Percentiles rank a stretch among this genome's conserved stretches.
These are phyloP conservation scores for Globisporangium lucens DNA, from an alignment of 352 stramenopile species.

Conservation along the genomic window DNA sequence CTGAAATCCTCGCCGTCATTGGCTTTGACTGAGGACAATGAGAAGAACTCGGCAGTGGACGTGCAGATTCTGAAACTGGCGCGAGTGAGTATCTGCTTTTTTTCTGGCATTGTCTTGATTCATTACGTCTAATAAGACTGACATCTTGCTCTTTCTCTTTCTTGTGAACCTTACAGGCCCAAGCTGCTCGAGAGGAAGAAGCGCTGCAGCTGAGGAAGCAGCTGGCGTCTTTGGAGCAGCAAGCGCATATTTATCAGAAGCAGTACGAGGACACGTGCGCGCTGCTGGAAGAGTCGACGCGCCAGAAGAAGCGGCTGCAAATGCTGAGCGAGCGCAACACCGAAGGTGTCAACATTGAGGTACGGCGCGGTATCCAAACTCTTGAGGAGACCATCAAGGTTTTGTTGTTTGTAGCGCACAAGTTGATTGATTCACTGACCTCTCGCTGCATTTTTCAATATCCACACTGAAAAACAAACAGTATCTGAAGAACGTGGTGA, in stretches of 20 bases:
- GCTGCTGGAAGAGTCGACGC: conserved; percentile 46
- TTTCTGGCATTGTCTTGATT: not conserved
- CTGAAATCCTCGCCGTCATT: conserved; percentile 18
- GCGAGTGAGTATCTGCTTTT: conserved; percentile 16
- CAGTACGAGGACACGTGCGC: conserved; percentile 60
- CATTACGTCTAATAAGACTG: too few species aligned
- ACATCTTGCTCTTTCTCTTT: not conserved
- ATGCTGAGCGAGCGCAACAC: conserved; percentile 38
- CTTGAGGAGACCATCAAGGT: too few species aligned
- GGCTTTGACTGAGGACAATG: not conserved
- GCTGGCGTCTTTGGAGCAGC: conserved; percentile 38
- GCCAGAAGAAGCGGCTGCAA: conserved; percentile 56
- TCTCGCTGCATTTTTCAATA: conserved; percentile 1
- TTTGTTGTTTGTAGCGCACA: not conserved
- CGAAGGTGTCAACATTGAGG: conserved; percentile 64
- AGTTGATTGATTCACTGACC: not conserved
- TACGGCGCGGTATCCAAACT: conserved; percentile 17
- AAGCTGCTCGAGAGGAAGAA: conserved; percentile 35
- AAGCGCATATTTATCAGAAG: conserved; percentile 44
- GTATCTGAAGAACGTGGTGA: conserved; percentile 85
- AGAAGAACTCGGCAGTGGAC: not conserved
- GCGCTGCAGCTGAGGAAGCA: conserved; percentile 41
- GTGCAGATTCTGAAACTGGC: conserved; percentile 28
- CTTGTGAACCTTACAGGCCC: conserved; percentile 19
- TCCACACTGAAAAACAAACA: conserved; percentile 14